phyloP scores from a whole-genome alignment of 805 yeast genomes.

The Spathaspora sp. region DNA sequence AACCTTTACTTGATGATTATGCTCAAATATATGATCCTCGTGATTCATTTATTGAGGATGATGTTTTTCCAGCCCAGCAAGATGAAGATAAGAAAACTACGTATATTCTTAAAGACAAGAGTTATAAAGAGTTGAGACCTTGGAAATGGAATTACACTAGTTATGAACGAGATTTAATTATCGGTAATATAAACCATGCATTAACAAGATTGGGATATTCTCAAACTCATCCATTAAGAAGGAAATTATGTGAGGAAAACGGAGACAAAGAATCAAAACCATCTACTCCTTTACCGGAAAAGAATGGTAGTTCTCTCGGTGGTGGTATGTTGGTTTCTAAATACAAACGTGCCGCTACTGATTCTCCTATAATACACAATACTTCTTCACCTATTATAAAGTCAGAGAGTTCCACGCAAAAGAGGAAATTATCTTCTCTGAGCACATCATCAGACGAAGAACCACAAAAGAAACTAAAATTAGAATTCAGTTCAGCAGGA shows the following conservation, averaged over 20 bases:
- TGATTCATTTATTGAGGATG: constrained; percentile 29
- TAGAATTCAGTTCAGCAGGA: constrained; percentile 9
- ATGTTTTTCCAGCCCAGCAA: constrained; percentile 20
- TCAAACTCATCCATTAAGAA: constrained; percentile 41
- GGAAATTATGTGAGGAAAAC: constrained; percentile 20
- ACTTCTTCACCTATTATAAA: neutral
- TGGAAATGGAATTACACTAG: constrained; percentile 33
- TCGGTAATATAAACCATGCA: constrained; percentile 33
- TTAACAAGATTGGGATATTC: constrained; percentile 39
- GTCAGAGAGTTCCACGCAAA: neutral
- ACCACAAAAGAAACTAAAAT: constrained; percentile 6
- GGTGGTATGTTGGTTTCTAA: constrained; percentile 17
- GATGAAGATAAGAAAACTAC: neutral
- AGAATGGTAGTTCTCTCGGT: constrained; percentile 12
- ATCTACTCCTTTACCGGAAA: neutral
- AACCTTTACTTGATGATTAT: constrained; percentile 19
- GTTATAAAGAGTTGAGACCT: constrained; percentile 37
- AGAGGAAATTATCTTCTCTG: constrained; percentile 8
- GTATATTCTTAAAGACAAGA: constrained; percentile 36
- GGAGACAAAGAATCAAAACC: constrained; percentile 3
- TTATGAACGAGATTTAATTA: constrained; percentile 27
- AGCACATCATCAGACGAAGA: constrained; percentile 11
- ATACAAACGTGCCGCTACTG: neutral
- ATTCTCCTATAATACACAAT: neutral
- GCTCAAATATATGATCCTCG: constrained; percentile 29